Evolutionary conservation across 2,329 filamentous ascomycete genomes (phyloP).

Genomic region (Botrytis pseudocinerea): DNA sequence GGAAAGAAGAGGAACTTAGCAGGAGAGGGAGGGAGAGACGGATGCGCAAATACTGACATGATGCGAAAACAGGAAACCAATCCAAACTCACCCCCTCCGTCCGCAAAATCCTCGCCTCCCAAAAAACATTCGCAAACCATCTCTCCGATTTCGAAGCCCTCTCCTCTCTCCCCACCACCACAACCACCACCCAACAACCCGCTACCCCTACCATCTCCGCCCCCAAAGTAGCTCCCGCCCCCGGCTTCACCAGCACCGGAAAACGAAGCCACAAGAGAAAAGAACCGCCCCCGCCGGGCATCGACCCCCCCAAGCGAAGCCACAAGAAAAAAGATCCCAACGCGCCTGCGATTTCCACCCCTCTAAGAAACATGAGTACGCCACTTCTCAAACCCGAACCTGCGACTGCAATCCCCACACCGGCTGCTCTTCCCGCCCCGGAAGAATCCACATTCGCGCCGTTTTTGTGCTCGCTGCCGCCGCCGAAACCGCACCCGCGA

Average conservation of each 20-base stretch:
- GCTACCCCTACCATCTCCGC: conserved; percentile 33
- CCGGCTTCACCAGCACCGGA: conserved; percentile 33
- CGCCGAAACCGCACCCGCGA: conserved; percentile 44
- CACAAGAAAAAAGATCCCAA: conserved; percentile 38
- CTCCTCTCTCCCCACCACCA: conserved; percentile 43
- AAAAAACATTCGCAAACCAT: conserved; percentile 82
- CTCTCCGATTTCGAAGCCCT: conserved; percentile 76
- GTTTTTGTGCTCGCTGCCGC: conserved; percentile 23
- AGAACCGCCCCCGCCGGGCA: neutral
- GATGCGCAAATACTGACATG: neutral
- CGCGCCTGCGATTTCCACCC: conserved; percentile 18
- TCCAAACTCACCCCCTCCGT: conserved; percentile 52
- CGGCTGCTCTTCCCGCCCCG: conserved; percentile 41
- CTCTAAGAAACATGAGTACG: neutral
- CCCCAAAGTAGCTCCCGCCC: conserved; percentile 23
- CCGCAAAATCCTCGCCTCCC: conserved; percentile 74
- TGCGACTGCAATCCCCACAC: conserved; percentile 21
- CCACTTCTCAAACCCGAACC: conserved; percentile 1
- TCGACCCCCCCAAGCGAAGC: conserved; percentile 18
- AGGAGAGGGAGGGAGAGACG: neutral
- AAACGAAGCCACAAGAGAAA: conserved; percentile 28
- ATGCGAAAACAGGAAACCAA: conserved; percentile 33
- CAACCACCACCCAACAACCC: conserved; percentile 31
- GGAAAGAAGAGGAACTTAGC: neutral
- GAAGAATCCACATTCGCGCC: conserved; percentile 37